phyloP scores from a whole-genome alignment of 2,329 filamentous ascomycete genomes.

The Endoconidiophora laricicola region DNA sequence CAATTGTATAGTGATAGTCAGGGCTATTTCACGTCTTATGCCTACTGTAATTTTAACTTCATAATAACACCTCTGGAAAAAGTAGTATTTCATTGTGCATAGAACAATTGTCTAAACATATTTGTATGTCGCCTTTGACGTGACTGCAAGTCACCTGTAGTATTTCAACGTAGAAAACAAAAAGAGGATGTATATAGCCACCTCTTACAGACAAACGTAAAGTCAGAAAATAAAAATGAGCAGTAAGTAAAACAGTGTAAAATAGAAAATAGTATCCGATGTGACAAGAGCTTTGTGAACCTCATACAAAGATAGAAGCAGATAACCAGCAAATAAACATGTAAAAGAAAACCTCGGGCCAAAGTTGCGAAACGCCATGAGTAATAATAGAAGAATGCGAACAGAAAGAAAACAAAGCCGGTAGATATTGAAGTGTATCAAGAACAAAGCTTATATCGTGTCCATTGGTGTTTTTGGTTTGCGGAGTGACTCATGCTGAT shows the following conservation, averaged over 20 bases:
- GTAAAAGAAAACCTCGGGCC: neutral
- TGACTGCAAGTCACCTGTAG: too few relatives aligned
- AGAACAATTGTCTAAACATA: too few relatives aligned
- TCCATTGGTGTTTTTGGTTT: neutral
- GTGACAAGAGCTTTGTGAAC: neutral
- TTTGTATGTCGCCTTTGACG: too few relatives aligned
- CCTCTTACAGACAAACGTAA: neutral
- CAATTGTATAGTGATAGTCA: too few relatives aligned
- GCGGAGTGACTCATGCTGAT: too few relatives aligned
- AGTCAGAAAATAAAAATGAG: neutral
- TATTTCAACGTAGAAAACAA: too few relatives aligned
- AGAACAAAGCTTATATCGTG: neutral
- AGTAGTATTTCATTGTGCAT: too few relatives aligned
- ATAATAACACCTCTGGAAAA: too few relatives aligned
- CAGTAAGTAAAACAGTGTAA: slow-evolving; percentile 1
- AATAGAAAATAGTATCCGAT: neutral
- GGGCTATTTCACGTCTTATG: too few relatives aligned
- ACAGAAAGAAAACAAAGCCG: neutral
- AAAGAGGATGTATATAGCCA: neutral
- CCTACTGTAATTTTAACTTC: too few relatives aligned
- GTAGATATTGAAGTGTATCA: neutral
- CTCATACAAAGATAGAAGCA: slow-evolving; percentile 5
- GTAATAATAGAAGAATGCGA: neutral
- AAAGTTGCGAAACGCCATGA: neutral
- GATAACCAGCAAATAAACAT: slow-evolving; percentile 6